These are phyloP conservation scores for Onygena corvina DNA, from an alignment of 2,329 filamentous ascomycete species.

Conservation along the genomic window DNA sequence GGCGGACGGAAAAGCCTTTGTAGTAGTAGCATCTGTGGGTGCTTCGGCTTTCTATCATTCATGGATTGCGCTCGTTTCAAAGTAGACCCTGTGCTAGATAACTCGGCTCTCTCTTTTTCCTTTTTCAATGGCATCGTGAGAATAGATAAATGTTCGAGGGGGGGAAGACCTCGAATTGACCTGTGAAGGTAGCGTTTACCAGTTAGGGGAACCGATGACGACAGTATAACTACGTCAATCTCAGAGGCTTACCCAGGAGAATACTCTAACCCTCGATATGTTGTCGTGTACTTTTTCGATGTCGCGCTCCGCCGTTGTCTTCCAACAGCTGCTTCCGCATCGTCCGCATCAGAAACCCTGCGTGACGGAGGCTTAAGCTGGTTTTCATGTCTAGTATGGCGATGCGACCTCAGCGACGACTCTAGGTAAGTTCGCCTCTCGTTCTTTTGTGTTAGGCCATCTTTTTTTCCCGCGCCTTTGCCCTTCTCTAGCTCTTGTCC, in stretches of 20 bases:
- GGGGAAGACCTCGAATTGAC: too few relatives aligned
- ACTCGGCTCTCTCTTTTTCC: not conserved
- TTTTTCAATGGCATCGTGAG: not conserved
- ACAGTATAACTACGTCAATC: too few relatives aligned
- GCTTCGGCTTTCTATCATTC: not conserved
- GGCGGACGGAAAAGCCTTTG: not conserved
- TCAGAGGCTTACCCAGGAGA: too few relatives aligned
- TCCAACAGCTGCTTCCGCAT: too few relatives aligned
- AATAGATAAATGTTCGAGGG: not conserved
- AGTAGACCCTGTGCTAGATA: not conserved
- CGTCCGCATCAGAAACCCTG: not conserved
- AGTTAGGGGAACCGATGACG: too few relatives aligned
- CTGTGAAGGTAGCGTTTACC: too few relatives aligned
- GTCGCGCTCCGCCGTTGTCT: too few relatives aligned
- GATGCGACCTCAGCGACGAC: not conserved
- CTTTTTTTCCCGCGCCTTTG: not conserved
- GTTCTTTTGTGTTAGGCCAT: not conserved
- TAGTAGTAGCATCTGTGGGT: not conserved
- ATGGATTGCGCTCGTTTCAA: not conserved
- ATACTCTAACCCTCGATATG: too few relatives aligned
- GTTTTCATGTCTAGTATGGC: not conserved
- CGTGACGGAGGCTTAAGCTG: not conserved
- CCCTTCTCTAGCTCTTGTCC: not conserved
- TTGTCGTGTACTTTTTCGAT: too few relatives aligned
- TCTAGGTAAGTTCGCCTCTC: not conserved